Conservation (phyloP, 2,329 filamentous ascomycete species). For the Alternaria brassicae region DNA sequence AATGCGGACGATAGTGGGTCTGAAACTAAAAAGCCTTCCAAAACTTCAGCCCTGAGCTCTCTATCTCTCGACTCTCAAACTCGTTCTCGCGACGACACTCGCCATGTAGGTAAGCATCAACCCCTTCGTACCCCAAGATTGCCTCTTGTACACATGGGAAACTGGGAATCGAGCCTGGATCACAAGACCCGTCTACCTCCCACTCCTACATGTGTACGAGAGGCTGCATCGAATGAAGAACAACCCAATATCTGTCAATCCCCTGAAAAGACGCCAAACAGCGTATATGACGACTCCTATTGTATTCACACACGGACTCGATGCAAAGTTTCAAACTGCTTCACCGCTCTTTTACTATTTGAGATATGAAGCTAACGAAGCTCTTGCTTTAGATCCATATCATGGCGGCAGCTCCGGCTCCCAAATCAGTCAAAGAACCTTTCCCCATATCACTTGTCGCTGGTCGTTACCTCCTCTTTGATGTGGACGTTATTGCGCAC, state of each 20-base stretch:
- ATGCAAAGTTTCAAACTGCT: no score
- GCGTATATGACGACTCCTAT: conserved; percentile 57
- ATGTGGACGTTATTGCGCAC: conserved; percentile 78
- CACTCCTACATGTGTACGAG: no score
- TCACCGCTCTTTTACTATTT: conserved; percentile 16
- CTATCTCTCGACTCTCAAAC: not conserved
- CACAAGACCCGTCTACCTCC: no score
- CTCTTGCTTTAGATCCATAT: conserved; percentile 25
- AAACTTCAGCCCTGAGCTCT: not conserved
- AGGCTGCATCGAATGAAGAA: conserved; percentile 56
- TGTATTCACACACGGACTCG: conserved; percentile 54
- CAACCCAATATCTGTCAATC: conserved; percentile 86
- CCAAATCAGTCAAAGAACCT: conserved; percentile 56
- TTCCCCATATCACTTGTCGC: conserved; percentile 83
- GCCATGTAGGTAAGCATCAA: not conserved
- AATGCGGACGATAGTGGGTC: not conserved
- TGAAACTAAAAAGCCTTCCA: conserved; percentile 10
- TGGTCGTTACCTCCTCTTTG: conserved; percentile 87
- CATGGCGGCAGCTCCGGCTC: conserved; percentile 42
- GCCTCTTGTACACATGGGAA: not conserved
- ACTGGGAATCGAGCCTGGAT: no score
- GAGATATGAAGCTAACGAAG: conserved; percentile 28
- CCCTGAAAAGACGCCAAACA: conserved; percentile 68
- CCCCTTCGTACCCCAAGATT: not conserved
- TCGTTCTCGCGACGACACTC: not conserved